Evolutionary conservation across 129 eudicot genomes (phyloP), one percentile per base, ranked within the genome.

Genomic region (Saposhnikovia divaricata): DNA sequence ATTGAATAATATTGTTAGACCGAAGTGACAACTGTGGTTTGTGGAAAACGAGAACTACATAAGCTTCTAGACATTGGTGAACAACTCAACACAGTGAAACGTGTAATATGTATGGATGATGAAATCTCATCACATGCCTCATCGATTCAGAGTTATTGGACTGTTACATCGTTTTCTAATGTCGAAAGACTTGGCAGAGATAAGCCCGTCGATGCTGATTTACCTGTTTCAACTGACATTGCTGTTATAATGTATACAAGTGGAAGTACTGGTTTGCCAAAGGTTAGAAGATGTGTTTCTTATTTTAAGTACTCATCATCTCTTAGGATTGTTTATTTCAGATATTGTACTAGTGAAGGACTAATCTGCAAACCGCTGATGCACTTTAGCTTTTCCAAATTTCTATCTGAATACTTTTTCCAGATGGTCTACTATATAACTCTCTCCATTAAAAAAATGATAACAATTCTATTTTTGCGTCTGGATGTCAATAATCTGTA

Each of bases 241-340:
- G 98, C 98, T 45, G 97, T 95, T 79, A 88, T 95, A 76, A 95
- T 95, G 97, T 95, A 95, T 83, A 95, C 98, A 55, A 95, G 98
- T 79, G 98, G 98, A 38, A 95, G 98, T 75, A 92, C 98, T 23
- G 98, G 96, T 27, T 83, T 92, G 87, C 97, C 98, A 15, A 95
- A 95, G 97, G 98, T 92, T 77, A 74, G 90, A 77, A 69, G 9
- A 59, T 74, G 77, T 75, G 21, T 51, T 77, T 31, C 63, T 65
- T 77, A 44, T 21, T 25, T 81, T 75, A 66, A 70, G 4, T 70
- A 18, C 40, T 19, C 39, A 5, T 38, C 11, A 18, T 70, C 25
- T 34, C 25, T 38, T 15, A 7, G 19, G 4, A 70, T 31, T 70
- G 10, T 38, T 70, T 11, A 34, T 46, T 38, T 4, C 44, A 66